Conservation (phyloP, 768 basidiomycete genomes). For the Dacryopinax primogenitus region DNA sequence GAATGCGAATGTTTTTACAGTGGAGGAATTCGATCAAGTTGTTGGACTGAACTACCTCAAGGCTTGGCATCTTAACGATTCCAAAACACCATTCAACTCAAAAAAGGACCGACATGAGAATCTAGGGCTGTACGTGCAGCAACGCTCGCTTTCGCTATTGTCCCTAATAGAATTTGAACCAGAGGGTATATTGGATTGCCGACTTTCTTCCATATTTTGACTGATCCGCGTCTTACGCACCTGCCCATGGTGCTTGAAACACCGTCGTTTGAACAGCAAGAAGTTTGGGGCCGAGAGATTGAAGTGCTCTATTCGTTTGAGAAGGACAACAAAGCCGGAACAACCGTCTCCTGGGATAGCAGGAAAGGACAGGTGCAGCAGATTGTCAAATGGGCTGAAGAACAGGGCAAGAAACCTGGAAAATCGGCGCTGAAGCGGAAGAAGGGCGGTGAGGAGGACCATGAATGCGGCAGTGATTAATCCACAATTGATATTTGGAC, state of each 20-base stretch:
- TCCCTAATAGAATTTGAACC: background rate
- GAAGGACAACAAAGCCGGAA: background rate
- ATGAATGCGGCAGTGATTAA: background rate
- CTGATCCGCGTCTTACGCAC: constrained; percentile 49
- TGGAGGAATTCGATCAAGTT: constrained; percentile 50
- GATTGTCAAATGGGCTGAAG: constrained; percentile 1
- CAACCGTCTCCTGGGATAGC: background rate
- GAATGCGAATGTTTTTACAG: constrained; percentile 25
- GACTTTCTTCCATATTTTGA: constrained; percentile 53
- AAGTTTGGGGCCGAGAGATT: constrained; percentile 65
- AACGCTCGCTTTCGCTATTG: background rate
- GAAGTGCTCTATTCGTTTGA: constrained; percentile 39
- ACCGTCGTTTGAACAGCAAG: constrained; percentile 51
- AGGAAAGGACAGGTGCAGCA: background rate
- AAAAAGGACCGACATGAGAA: constrained; percentile 74
- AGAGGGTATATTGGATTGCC: constrained; percentile 57
- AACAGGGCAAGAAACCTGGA: background rate
- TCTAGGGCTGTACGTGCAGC: constrained; percentile 67
- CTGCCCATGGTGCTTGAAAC: constrained; percentile 79
- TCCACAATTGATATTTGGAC: background rate
- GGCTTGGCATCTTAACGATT: constrained; percentile 80
- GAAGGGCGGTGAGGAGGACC: background rate
- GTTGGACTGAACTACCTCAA: constrained; percentile 62
- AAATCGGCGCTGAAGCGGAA: background rate
- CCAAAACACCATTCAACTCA: constrained; percentile 49